Conservation (phyloP, 2,329 filamentous ascomycete species). For the Fusarium incarnatum region DNA sequence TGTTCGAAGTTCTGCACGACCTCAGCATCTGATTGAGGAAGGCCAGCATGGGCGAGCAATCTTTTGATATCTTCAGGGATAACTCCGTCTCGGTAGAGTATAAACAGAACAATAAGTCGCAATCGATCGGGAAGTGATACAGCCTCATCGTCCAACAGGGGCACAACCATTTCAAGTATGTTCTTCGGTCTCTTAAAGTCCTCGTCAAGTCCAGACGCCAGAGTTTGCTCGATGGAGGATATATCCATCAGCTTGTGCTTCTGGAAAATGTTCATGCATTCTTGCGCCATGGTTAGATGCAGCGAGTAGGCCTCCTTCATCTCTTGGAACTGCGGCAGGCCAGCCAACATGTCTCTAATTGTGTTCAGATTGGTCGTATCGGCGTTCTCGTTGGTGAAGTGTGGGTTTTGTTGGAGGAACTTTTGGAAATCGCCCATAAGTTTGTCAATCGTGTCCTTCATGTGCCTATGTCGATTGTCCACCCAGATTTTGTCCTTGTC, state of each 20-base stretch:
- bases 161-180: constrained; percentile 84
- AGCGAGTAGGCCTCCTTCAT: constrained; percentile 96
- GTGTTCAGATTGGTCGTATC: constrained; percentile 84
- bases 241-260: constrained; percentile 86
- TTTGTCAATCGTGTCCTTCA: constrained; percentile 97
- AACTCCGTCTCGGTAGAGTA: constrained; percentile 87
- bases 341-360: constrained; percentile 97
- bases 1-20: constrained; percentile 82
- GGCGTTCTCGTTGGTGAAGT: constrained; percentile 82
- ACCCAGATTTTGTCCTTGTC: constrained; percentile 97
- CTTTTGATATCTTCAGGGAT: constrained; percentile 86
- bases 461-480: constrained; percentile 92
- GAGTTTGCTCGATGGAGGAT: constrained; percentile 86
- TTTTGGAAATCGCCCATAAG: constrained; percentile 92
- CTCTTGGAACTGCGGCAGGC: constrained; percentile 92
- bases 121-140: constrained; percentile 80
- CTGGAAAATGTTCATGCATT: constrained; percentile 95
- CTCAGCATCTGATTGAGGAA: constrained; percentile 79
- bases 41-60: constrained; percentile 82
- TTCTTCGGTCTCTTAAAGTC: constrained; percentile 93
- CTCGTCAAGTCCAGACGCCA: constrained; percentile 93
- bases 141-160: constrained; percentile 86
- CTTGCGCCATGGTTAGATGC: constrained; percentile 95
- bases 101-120: constrained; percentile 85
- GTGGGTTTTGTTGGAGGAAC: constrained; percentile 90